A percentile compares a stretch with the other conserved stretches of the same genome.
Conservation (phyloP, 805 yeast species). For the Starmerella floricola region DNA sequence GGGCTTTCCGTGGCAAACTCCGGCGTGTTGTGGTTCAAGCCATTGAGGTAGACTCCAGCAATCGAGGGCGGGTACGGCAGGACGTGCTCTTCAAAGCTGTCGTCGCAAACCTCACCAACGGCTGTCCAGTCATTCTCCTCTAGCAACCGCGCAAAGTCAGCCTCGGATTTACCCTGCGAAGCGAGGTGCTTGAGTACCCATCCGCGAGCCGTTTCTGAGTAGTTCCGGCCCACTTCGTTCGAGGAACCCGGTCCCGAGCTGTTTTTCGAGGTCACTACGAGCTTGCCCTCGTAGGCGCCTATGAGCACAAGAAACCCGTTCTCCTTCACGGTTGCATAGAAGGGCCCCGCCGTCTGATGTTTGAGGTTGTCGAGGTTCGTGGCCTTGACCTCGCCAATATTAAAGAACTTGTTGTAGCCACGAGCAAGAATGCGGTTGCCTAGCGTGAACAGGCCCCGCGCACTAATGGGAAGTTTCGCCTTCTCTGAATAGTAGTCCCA, state of each 20-base stretch:
- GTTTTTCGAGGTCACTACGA: conserved; percentile 84
- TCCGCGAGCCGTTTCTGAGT: conserved; percentile 59
- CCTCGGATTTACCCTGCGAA: conserved; percentile 30
- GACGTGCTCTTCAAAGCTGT: conserved; percentile 85
- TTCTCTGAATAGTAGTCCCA: conserved; percentile 63
- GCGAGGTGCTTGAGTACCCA: conserved; percentile 46
- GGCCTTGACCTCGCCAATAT: conserved; percentile 47
- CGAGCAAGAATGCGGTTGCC: conserved; percentile 46
- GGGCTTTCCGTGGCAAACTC: conserved; percentile 55
- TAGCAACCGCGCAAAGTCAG: conserved; percentile 46
- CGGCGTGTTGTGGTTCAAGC: conserved; percentile 59
- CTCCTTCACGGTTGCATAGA: conserved; percentile 68
- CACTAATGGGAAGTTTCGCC: conserved; percentile 51
- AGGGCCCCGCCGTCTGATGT: conserved; percentile 58
- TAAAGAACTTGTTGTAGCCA: conserved; percentile 93
- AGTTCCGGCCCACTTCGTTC: conserved; percentile 38
- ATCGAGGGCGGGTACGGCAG: conserved; percentile 51
- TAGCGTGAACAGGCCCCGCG: conserved; percentile 70
- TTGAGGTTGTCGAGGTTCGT: conserved; percentile 42
- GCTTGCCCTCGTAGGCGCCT: conserved; percentile 62
- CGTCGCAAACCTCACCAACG: conserved; percentile 88
- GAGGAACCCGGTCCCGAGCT: conserved; percentile 55
- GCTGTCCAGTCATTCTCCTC: conserved; percentile 54
- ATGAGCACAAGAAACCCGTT: conserved; percentile 88
- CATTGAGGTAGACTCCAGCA: conserved; percentile 84